Evolutionary conservation across 163 green algal species (phyloP).

Genomic region (Coccomyxa subellipsoidea): DNA sequence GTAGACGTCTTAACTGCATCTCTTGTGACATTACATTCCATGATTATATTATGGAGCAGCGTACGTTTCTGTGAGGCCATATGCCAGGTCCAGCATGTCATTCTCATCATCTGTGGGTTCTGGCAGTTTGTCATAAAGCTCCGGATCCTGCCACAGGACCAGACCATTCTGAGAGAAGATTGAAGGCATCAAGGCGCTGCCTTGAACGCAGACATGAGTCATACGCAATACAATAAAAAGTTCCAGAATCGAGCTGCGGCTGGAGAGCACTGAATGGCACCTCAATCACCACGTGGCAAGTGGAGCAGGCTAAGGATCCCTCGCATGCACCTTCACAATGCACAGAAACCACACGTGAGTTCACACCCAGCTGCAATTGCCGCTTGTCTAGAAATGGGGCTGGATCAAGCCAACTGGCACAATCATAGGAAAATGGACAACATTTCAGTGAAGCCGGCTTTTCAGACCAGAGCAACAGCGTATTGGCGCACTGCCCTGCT

Average conservation of each 20-base stretch:
- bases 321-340: constrained; percentile 85
- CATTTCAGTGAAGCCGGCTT: too few species aligned
- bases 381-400: too few species aligned
- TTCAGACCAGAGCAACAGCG: not conserved
- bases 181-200: too few species aligned
- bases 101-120: constrained; percentile 97
- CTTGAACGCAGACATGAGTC: too few species aligned
- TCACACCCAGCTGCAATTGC: too few species aligned
- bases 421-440: too few species aligned
- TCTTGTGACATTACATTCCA: not conserved
- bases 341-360: not conserved
- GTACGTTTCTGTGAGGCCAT: constrained; percentile 85
- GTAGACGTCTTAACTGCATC: not conserved
- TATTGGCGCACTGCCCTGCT: not conserved
- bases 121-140: constrained; percentile 82
- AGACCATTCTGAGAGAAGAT: too few species aligned
- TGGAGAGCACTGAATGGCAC: not conserved
- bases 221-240: too few species aligned
- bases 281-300: constrained; percentile 96
- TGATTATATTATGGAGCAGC: constrained; percentile 4
- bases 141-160: constrained; percentile 65
- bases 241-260: too few species aligned
- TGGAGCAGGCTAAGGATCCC: constrained; percentile 95
- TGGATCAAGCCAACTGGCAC: too few species aligned
- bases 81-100: constrained; percentile 99